Evolutionary conservation across 2,329 filamentous ascomycete genomes (phyloP).

Genomic region (Calonectria hongkongensis): DNA sequence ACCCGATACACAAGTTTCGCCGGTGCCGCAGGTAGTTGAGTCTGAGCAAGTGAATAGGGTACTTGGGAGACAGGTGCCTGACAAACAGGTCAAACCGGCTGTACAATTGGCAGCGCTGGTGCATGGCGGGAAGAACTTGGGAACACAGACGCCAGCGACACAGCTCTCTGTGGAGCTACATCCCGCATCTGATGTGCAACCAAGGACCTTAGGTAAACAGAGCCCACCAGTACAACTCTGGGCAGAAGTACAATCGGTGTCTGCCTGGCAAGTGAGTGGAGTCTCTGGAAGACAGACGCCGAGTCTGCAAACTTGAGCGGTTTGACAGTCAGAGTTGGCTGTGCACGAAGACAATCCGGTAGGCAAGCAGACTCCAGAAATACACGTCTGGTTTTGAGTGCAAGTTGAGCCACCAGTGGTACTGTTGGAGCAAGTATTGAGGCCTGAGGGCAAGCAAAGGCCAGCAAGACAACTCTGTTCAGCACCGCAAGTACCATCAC

Average conservation of each 20-base stretch:
- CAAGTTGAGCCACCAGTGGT: background rate
- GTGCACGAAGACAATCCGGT: conserved; percentile 2
- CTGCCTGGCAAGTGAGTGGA: background rate
- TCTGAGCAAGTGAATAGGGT: background rate
- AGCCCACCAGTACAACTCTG: conserved; percentile 21
- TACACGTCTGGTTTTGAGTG: background rate
- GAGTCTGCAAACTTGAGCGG: conserved; percentile 3
- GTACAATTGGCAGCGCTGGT: background rate
- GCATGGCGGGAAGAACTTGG: conserved; percentile 5
- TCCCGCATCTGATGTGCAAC: conserved; percentile 3
- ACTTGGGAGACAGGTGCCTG: conserved; percentile 4
- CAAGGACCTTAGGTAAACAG: conserved; percentile 16
- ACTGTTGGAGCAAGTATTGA: conserved; percentile 1
- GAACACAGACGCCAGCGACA: conserved; percentile 18
- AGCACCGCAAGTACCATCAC: conserved; percentile 12
- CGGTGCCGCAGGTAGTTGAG: background rate
- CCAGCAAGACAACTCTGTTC: conserved; percentile 19
- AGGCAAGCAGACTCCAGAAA: conserved; percentile 13
- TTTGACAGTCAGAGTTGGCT: background rate
- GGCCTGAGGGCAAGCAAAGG: conserved; percentile 3
- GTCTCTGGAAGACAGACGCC: conserved; percentile 20
- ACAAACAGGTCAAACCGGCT: background rate
- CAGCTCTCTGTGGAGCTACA: conserved; percentile 28
- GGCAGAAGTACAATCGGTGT: conserved; percentile 7
- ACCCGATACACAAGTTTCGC: conserved; percentile 24